Percentiles rank a stretch among this genome's conserved stretches.
Conservation (phyloP, 2,329 filamentous ascomycete species). For the Cryphonectria nitschkei region DNA sequence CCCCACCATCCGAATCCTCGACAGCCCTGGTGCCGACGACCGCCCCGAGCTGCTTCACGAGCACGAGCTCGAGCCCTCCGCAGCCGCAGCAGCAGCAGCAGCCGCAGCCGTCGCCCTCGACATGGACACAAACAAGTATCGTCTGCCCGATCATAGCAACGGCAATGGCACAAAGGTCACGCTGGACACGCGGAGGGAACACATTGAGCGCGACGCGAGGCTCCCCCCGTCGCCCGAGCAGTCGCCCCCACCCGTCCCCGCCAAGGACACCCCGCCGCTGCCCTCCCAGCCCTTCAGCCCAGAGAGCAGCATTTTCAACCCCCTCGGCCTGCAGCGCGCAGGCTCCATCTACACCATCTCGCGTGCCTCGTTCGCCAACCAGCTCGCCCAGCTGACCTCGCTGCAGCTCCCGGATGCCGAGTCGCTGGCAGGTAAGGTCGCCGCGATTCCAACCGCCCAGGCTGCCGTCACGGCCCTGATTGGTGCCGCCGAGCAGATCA, state of each 20-base stretch:
- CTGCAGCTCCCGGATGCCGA: constrained; percentile 86
- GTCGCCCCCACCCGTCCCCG: constrained; percentile 45
- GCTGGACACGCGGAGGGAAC: constrained; percentile 59
- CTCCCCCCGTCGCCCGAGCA: constrained; percentile 44
- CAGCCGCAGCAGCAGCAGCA: constrained; percentile 20
- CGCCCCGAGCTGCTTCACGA: constrained; percentile 51
- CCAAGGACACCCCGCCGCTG: constrained; percentile 56
- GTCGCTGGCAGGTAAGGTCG: constrained; percentile 80
- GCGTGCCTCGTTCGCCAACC: constrained; percentile 87
- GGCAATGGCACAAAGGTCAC: constrained; percentile 69
- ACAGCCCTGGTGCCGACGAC: constrained; percentile 35
- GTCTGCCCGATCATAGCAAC: constrained; percentile 70
- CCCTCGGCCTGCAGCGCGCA: constrained; percentile 67
- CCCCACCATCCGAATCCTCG: constrained; percentile 35
- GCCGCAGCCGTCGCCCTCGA: constrained; percentile 48
- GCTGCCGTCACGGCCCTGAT: constrained; percentile 83
- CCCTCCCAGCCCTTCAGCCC: constrained; percentile 46
- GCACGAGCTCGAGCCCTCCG: constrained; percentile 55
- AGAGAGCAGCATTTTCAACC: constrained; percentile 67
- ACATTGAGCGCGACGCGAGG: constrained; percentile 55
- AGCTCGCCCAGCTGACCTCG: constrained; percentile 88
- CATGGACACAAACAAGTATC: constrained; percentile 76
- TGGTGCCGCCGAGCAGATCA: constrained; percentile 88
- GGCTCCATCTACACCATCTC: constrained; percentile 94
- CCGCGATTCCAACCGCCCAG: constrained; percentile 81